Conservation (phyloP, 441 rosid genomes). For the Pelargonium fulgidum region DNA sequence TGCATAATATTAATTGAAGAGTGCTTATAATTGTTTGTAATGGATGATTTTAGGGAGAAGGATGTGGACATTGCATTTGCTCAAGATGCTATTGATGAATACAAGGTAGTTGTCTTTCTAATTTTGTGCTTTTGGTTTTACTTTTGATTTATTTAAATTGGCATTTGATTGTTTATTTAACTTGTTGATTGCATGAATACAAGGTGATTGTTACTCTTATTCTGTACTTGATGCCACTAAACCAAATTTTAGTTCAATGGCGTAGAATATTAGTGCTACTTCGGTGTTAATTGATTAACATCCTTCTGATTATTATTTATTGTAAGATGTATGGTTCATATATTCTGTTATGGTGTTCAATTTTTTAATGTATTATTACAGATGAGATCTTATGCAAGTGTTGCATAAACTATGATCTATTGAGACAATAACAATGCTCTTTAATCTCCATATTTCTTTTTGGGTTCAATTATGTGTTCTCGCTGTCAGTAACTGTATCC, state of each 20-base stretch:
- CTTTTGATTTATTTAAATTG: neutral
- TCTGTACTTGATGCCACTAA: neutral
- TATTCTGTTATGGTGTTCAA: neutral
- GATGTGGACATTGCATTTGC: conserved; percentile 88
- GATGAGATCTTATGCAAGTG: neutral
- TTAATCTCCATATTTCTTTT: neutral
- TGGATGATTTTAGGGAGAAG: conserved; percentile 69
- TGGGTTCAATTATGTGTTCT: conserved; percentile 1
- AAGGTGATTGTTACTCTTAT: neutral
- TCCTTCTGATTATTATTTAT: neutral
- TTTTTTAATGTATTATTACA: neutral
- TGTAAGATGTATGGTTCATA: neutral
- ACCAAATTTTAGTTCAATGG: neutral
- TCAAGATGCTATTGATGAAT: conserved; percentile 92
- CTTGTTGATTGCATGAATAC: neutral
- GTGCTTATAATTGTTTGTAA: conserved; percentile 15
- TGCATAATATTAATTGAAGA: neutral
- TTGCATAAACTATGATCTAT: neutral
- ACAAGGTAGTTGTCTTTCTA: conserved; percentile 51
- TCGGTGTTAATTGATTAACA: neutral
- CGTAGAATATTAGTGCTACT: neutral
- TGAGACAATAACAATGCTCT: neutral
- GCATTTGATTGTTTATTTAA: neutral
- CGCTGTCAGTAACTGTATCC: neutral
- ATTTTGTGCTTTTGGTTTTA: conserved; percentile 18